Base-by-base conservation (phyloP, 495 filamentous ascomycete genomes). In the Friedmanniomyces simplex region DNA sequence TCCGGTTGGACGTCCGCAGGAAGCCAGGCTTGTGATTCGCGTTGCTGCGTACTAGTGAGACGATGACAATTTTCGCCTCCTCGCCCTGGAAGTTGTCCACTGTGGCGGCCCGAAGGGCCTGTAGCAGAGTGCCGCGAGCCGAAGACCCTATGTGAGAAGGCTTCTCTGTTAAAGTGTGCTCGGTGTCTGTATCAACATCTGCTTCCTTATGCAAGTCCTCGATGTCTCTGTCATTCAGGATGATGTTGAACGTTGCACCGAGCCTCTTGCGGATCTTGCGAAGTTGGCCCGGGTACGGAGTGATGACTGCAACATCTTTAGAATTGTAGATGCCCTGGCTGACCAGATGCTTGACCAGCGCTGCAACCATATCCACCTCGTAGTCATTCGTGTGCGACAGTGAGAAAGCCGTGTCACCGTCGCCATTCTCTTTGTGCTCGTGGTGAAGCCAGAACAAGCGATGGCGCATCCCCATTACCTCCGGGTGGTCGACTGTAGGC, bases 11-110 rank as follows among this genome's bases (percentile, higher is more conserved):
- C 7, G 84, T 88, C 42, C 77, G 79, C 14, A 93, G 71, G 59
- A 95, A 95, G 1, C 88, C 88, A 49, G 78, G 81, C 18, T 75
- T 76, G 39, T 74, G 75, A 24, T 79, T 64, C 1, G 66, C 55
- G 62, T 91, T 93, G 68, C 84, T 87, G 48, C 88, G 76, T 13
- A 93, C 89, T 0, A 93, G 70, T 0, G 87, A 91, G 18, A 94
- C 76, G 18, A 93, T 74, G 12, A 93, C 76, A 4, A 91, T 75
- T 52, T 88, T 86, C 13, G 86, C 86, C 63, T 93, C 86, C 66
- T 93, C 87, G 6, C 67, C 74, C 59, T 90, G 87, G 54, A 91
- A 91, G 64, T 89, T 91, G 67, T 93, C 88, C 14, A 94, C 81
- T 0, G 85, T 93, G 20, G 89, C 85, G 6, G 89, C 66, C 24